Evolutionary conservation across 345 rosid genomes (phyloP), one percentile per base, ranked within the genome.

Genomic region (Ailanthus altissimus): DNA sequence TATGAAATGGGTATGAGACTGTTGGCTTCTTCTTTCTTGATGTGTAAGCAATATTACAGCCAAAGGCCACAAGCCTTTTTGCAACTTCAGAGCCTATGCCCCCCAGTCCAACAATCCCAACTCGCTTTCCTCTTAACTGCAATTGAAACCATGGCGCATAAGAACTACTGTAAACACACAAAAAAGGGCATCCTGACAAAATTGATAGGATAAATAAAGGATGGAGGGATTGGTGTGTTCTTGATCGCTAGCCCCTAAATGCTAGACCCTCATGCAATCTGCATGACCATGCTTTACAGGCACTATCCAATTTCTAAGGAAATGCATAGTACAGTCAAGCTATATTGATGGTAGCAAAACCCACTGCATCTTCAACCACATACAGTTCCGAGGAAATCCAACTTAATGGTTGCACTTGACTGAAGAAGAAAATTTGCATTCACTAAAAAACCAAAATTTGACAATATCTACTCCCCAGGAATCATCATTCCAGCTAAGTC

Each of bases 41-140:
- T 72, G 49, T 83, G 82, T 88, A 88, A 16, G 83, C 79, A 65
- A 88, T 81, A 21, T 61, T 61, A 71, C 86, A 88, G 56, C 88
- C 84, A 49, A 88, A 88, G 9, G 83, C 86, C 49, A 60, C 70
- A 0, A 88, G 81, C 66, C 92, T 70, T 76, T 79, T 86, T 8
- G 90, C 86, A 9, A 85, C 79, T 63, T 74, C 75, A 43, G 76
- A 75, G 40, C 92, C 90, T 23, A 86, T 81, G 63, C 76, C 75
- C 70, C 89, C 91, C n/a, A 88, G 42, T 49, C 91, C 91, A 1
- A 88, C 84, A 71, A 88, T 86, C 57, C 89, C 90, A 43, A 83
- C 80, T 32, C 81, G 77, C 79, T 85, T 88, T 43, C 90, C 85
- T 28, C 86, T 70, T n/a, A 88, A n/a, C 92, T 85, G 86, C 49